phyloP scores from a whole-genome alignment of 768 basidiomycete species.

The Melanogaster broomeanus region DNA sequence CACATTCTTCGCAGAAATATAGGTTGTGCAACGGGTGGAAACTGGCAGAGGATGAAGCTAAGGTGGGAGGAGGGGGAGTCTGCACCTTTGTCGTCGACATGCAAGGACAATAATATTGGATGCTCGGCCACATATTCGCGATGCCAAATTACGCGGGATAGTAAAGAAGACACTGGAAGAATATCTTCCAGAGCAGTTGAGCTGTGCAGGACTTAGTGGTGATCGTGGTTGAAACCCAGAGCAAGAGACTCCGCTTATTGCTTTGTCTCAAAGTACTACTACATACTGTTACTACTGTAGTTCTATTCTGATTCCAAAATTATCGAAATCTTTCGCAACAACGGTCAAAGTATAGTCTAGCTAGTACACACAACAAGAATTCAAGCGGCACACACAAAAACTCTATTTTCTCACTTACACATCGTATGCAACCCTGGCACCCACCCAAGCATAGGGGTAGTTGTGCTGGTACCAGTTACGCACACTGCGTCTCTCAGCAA shows the following conservation, averaged over 20 bases:
- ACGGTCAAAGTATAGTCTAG: constrained; percentile 5
- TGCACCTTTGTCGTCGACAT: constrained; percentile 46
- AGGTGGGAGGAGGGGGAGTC: constrained; percentile 69
- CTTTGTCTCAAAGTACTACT: neutral
- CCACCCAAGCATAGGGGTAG: constrained; percentile 89
- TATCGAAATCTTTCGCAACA: neutral
- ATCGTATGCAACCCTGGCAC: constrained; percentile 69
- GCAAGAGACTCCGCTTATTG: no score
- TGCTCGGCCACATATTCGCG: constrained; percentile 41
- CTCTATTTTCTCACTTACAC: constrained; percentile 8
- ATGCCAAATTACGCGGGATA: neutral
- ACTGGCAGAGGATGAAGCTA: constrained; percentile 74
- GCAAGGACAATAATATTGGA: constrained; percentile 77
- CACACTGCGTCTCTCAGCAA: constrained; percentile 73
- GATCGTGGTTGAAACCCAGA: no score
- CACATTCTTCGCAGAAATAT: constrained; percentile 99
- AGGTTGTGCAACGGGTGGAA: constrained; percentile 85
- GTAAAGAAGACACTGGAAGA: no score
- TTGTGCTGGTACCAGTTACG: constrained; percentile 93
- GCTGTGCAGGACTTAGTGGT: no score
- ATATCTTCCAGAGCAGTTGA: no score
- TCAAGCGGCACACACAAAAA: neutral
- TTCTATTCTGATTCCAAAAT: no score
- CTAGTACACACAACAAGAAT: constrained; percentile 6
- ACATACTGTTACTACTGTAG: no score